These are phyloP conservation scores for Paramecium pentaurelia DNA, from an alignment of 73 alveolate species.

Conservation along the genomic window DNA sequence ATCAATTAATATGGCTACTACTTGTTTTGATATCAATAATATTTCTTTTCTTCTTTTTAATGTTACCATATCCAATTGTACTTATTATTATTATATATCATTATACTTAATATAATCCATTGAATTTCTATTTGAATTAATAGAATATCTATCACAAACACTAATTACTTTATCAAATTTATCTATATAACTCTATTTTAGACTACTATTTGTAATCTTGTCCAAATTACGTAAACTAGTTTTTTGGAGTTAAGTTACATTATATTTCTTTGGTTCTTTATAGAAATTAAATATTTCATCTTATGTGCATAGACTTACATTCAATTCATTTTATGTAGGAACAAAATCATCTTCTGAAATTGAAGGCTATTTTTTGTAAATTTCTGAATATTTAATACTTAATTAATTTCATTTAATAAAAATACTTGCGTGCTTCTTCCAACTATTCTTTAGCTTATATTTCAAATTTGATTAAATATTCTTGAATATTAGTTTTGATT, in stretches of 20 bases:
- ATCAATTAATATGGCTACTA: neutral
- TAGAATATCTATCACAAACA: neutral
- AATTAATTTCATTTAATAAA: neutral
- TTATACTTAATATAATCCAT: neutral
- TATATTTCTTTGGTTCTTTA: neutral
- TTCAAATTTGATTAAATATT: neutral
- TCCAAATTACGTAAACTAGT: neutral
- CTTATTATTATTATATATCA: neutral
- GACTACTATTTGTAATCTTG: neutral
- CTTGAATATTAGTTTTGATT: neutral
- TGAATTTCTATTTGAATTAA: neutral
- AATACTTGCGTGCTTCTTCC: neutral
- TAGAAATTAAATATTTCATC: neutral
- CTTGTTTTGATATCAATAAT: neutral
- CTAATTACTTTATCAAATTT: neutral
- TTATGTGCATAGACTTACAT: neutral
- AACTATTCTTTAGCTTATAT: neutral
- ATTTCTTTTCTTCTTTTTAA: neutral
- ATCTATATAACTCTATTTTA: neutral
- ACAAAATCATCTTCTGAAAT: neutral
- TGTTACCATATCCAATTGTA: neutral
- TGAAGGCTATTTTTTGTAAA: neutral
- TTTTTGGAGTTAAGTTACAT: neutral
- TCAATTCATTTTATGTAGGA: neutral
- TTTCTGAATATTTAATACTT: neutral